Base-by-base conservation (phyloP, 2,329 filamentous ascomycete species). In the Penicillium sumatraense region DNA sequence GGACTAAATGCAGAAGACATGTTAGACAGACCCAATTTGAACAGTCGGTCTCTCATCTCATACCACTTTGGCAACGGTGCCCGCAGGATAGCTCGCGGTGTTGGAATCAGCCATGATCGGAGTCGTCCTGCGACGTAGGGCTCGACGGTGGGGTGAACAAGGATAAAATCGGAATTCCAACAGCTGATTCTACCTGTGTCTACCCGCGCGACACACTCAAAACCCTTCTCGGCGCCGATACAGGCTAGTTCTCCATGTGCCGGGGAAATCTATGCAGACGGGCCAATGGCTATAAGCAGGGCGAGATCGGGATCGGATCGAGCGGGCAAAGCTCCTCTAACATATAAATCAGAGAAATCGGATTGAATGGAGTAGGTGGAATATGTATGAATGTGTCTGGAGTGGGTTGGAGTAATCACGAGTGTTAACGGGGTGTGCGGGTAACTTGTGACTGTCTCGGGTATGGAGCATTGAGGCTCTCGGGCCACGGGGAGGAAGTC, bases 41-140 rank as follows among this genome's bases (percentile, higher is more conserved):
- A n/a, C n/a, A n/a, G n/a, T n/a, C n/a, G n/a, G n/a, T 66, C 71
- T 8, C 9, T 36, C 18, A 9, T 24, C 6, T 67, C 71, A 60
- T 70, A 77, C 75, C 67, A 77, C 54, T 66, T 75, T 75, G 24
- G 74, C 72, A 56, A 77, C 69, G 21, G 75, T 75, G 23, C 72
- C 69, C 27, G 74, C 63, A 57, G 69, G 69, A 52, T 69, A 70
- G 51, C 65, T 62, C 47, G 64, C 57, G 46, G 66, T 62, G 26
- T 67, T 71, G 51, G 69, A 63, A 51, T 72, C 72, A 47, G 67
- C 62, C 65, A 73, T 70, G 47, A 64, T 71, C 54, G 51, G 59
- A 53, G 51, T 55, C 52, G 55, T 57, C 51, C 51, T 50, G 51
- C 51, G 40, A 51, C 48, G 31, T 51, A 24, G 47, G 45, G 24